A percentile compares a stretch with the other conserved stretches of the same genome.
Conservation (phyloP, 225 moss, liverwort and hornwort species). For the Marchantia polymorpha region DNA sequence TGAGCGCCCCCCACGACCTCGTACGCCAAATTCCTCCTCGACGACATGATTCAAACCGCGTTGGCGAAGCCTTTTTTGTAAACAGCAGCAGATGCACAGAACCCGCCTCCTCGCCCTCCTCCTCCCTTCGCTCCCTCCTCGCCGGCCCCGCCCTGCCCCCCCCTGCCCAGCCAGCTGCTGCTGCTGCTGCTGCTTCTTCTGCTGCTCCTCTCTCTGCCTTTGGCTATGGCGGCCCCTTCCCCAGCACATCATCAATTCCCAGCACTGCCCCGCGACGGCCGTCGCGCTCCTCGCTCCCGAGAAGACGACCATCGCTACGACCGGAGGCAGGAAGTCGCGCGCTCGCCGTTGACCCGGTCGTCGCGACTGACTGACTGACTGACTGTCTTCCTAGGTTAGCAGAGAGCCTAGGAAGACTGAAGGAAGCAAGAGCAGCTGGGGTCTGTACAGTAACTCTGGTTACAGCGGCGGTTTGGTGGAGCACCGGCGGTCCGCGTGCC, state of each 20-base stretch:
- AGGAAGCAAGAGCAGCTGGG: no score
- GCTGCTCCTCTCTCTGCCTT: neutral
- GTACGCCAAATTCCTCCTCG: neutral
- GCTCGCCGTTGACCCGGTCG: no score
- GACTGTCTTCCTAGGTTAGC: no score
- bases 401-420: no score
- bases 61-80: neutral
- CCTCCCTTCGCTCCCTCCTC: neutral
- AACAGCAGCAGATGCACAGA: neutral
- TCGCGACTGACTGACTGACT: no score
- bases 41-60: neutral
- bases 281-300: no score
- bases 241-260: neutral
- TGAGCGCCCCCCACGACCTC: neutral
- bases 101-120: neutral
- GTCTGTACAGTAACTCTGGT: no score
- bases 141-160: neutral
- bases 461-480: no score
- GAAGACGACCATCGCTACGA: no score
- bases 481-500: no score
- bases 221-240: neutral
- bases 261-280: no score
- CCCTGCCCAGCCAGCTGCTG: neutral
- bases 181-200: neutral
- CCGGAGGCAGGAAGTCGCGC: no score